Evolutionary conservation across 2,329 filamentous ascomycete species (phyloP), one percentile per base, ranked within the genome.

Genomic region (Gaeumannomyces sp.): DNA sequence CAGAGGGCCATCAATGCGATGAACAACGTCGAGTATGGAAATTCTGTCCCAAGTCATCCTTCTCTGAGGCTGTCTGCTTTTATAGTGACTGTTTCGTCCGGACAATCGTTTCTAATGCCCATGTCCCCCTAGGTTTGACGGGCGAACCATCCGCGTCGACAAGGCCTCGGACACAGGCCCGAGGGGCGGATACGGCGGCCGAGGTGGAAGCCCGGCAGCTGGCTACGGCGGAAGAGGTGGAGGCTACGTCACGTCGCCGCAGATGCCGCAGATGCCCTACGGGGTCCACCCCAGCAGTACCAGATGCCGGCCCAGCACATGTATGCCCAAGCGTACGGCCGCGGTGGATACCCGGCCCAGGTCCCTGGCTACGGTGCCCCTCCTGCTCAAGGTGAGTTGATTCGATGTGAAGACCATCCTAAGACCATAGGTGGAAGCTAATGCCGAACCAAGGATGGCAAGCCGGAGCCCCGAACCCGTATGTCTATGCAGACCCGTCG

Each of bases 91-190:
- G 13, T 13, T 13, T 25, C 6, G 57, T 13, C n/a, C 57, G 16
- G 14, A 28, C 57, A 59, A 16, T 22, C 57, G 19, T 59, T 19
- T 22, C 45, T 53, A 53, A 53, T 25, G 8, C 45, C 25, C n/a
- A 11, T n/a, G 22, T 53, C 45, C n/a, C 22, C 45, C 33, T 65
- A 96, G 93, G 73, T 97, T 98, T 77, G 93, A 98, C 78, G 94
- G 94, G 69, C 92, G 94, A 72, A 88, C 86, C 69, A 97, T 99
- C 76, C 93, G 94, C 71, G 94, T 99, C 69, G 94, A 98, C 80
- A 96, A 93, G 78, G 95, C 93, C 67, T 93, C 92, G 66, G 93
- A 97, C 77, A 89, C 88, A 70, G 85, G 86, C 60, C 82, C 86
- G 60, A 84, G 86, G 65, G 84, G 84, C 64, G 84, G 87, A 64